Evolutionary conservation across 768 basidiomycete genomes (phyloP).

Genomic region (Boletellus ananas): DNA sequence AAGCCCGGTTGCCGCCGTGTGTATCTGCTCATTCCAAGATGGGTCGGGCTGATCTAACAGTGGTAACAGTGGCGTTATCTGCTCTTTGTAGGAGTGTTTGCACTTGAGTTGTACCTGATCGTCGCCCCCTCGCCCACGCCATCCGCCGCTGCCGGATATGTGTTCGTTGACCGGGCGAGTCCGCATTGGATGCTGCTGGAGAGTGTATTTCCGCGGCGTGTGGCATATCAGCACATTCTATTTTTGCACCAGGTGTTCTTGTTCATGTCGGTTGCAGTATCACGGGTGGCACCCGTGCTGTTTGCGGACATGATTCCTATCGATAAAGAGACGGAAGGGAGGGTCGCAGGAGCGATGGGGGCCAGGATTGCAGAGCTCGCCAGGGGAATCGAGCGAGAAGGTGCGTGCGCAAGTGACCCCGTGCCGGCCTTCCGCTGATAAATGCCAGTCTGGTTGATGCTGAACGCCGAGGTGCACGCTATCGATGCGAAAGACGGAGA

Average conservation of each 20-base stretch:
- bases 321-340: conserved; percentile 25
- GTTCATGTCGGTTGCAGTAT: conserved; percentile 68
- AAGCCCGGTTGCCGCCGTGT: conserved; percentile 62
- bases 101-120: conserved; percentile 62
- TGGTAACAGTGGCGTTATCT: conserved; percentile 71
- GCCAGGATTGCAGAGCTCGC: conserved; percentile 42
- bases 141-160: conserved; percentile 10
- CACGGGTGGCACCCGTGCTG: conserved; percentile 65
- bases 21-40: conserved; percentile 29
- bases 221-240: conserved; percentile 71
- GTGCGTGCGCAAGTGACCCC: conserved; percentile 29
- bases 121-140: conserved; percentile 41
- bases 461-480: conserved; percentile 53
- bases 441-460: conserved; percentile 43
- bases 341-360: conserved; percentile 35
- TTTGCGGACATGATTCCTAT: conserved; percentile 38
- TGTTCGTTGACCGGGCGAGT: conserved; percentile 21
- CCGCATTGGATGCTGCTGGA: conserved; percentile 31
- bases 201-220: conserved; percentile 55
- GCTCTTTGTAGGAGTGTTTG: conserved; percentile 58
- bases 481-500: conserved; percentile 31
- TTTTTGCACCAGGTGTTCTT: conserved; percentile 77
- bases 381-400: conserved; percentile 51
- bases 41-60: conserved; percentile 12
- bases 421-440: conserved; percentile 2